Percentiles rank a stretch among this genome's conserved stretches.
Conservation (phyloP, 768 basidiomycete species). For the Rickenella mellea region DNA sequence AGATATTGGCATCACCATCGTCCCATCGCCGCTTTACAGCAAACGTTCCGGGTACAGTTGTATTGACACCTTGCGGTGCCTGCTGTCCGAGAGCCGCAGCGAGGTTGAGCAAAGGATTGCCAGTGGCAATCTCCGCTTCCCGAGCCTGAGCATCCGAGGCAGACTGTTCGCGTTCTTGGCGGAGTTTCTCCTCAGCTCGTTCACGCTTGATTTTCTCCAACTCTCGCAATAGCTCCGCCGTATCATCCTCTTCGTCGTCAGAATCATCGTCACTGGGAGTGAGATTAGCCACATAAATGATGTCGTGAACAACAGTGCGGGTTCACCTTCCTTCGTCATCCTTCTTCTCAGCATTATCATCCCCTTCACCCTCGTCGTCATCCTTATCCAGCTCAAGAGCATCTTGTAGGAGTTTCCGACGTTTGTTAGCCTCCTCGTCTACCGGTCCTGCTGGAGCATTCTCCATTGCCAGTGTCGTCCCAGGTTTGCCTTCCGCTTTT, state of each 20-base stretch:
- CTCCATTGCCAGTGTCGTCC: slow-evolving; percentile 26
- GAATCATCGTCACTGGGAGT: slow-evolving; percentile 38
- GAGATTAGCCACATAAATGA: neutral
- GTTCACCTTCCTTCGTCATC: slow-evolving; percentile 39
- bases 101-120: slow-evolving; percentile 84
- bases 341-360: slow-evolving; percentile 26
- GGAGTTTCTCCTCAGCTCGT: slow-evolving; percentile 84
- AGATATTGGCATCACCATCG: slow-evolving; percentile 46
- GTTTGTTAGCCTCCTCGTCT: slow-evolving; percentile 64
- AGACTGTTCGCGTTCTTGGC: slow-evolving; percentile 68
- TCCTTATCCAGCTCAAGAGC: slow-evolving; percentile 85
- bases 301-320: neutral
- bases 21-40: slow-evolving; percentile 93
- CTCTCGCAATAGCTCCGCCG: slow-evolving; percentile 88
- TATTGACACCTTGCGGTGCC: slow-evolving; percentile 55
- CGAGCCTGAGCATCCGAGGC: slow-evolving; percentile 49
- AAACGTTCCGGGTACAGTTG: slow-evolving; percentile 73
- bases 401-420: slow-evolving; percentile 81
- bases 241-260: slow-evolving; percentile 77
- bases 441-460: slow-evolving; percentile 33
- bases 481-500: slow-evolving; percentile 69
- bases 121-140: slow-evolving; percentile 77
- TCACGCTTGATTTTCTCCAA: slow-evolving; percentile 98
- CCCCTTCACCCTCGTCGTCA: slow-evolving; percentile 68
- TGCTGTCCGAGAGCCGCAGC: slow-evolving; percentile 81